phyloP scores from a whole-genome alignment of 1,284 basidiomycete genomes.

The Tremellales sp. region DNA sequence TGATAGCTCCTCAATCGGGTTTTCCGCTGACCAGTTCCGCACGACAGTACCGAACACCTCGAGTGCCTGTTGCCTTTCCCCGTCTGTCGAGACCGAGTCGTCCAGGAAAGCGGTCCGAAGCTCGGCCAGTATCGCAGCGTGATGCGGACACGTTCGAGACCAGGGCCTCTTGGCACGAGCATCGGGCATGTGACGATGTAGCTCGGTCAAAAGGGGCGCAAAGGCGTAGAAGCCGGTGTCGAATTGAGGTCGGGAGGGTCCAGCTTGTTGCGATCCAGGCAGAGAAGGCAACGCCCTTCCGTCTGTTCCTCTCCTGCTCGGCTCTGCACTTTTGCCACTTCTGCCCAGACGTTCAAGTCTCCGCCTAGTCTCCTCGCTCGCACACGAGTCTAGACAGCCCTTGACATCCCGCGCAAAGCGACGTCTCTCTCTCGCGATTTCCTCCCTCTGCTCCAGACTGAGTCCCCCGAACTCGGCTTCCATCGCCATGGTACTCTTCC shows the following conservation, averaged over 20 bases:
- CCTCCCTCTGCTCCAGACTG: constrained; percentile 33
- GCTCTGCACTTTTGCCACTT: neutral
- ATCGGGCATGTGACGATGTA: constrained; percentile 36
- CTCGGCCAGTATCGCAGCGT: constrained; percentile 40
- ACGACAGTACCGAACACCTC: constrained; percentile 42
- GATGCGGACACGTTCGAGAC: constrained; percentile 43
- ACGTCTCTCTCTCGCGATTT: constrained; percentile 34
- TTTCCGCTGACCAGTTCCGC: constrained; percentile 37
- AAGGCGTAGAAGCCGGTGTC: constrained; percentile 34
- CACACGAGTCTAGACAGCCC: constrained; percentile 36
- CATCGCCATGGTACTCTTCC: constrained; percentile 16
- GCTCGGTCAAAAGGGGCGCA: constrained; percentile 38
- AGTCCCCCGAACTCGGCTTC: constrained; percentile 19
- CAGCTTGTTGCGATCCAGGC: neutral
- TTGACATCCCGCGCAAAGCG: constrained; percentile 40
- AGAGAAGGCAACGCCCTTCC: neutral
- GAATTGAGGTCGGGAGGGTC: constrained; percentile 13
- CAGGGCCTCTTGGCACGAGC: constrained; percentile 38
- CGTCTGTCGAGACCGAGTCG: constrained; percentile 25
- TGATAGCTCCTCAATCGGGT: constrained; percentile 37
- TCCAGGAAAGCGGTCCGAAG: constrained; percentile 35
- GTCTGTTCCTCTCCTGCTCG: neutral
- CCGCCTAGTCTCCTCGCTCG: constrained; percentile 31
- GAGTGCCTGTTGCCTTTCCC: constrained; percentile 38
- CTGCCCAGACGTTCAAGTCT: constrained; percentile 17